Evolutionary conservation across 768 basidiomycete species (phyloP).

Genomic region (Dacryopinax spathularia): DNA sequence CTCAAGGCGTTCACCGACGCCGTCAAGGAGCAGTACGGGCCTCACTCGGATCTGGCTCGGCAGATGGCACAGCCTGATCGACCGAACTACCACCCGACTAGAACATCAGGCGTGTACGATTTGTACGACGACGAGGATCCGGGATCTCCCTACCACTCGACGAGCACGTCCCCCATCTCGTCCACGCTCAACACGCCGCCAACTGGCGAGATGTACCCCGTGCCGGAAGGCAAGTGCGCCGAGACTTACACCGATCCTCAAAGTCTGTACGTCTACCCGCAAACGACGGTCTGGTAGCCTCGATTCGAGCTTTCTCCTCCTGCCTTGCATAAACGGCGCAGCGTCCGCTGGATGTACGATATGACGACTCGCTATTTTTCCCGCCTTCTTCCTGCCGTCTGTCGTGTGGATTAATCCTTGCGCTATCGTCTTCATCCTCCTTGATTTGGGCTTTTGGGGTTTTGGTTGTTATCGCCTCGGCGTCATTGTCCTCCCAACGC

Average conservation of each 20-base stretch:
- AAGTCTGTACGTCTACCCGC: not conserved
- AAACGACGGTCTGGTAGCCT: not conserved
- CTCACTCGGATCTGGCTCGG: conserved; percentile 6
- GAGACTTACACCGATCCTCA: not conserved
- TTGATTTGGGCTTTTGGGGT: conserved; percentile 5
- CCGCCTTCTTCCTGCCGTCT: not conserved
- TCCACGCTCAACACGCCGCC: not conserved
- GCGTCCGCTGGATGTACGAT: conserved; percentile 1
- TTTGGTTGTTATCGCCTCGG: conserved; percentile 1
- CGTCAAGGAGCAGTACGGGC: conserved; percentile 24
- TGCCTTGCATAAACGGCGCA: conserved; percentile 1
- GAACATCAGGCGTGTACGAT: not conserved
- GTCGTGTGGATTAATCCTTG: conserved; percentile 5
- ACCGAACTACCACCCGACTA: not conserved
- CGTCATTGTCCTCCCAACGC: not conserved
- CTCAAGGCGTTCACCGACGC: conserved; percentile 24
- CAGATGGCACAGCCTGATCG: not conserved
- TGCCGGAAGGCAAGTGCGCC: not conserved
- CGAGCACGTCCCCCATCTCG: not conserved
- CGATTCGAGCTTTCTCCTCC: not conserved
- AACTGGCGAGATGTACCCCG: not conserved
- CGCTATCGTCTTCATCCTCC: not conserved
- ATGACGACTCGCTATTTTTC: conserved; percentile 1
- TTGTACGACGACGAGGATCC: conserved; percentile 1
- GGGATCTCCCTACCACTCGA: not conserved